phyloP scores from a whole-genome alignment of 305 asterid species.

The Coffea humblotiana region DNA sequence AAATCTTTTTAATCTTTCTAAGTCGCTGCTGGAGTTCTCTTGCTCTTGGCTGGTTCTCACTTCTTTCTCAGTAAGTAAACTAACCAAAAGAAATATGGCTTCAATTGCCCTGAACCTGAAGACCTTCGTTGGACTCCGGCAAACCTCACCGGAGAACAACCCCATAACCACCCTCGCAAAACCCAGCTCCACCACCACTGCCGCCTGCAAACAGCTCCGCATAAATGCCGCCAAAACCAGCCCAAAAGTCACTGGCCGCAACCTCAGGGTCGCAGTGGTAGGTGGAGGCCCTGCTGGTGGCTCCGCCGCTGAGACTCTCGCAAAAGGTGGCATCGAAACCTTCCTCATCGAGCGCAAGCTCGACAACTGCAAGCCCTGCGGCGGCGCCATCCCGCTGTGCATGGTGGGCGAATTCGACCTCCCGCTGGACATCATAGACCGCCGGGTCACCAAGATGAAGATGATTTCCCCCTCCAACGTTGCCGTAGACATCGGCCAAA shows the following conservation, averaged over 20 bases:
- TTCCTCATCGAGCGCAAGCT: conserved; percentile 76
- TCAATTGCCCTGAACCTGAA: conserved; percentile 73
- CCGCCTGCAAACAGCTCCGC: conserved; percentile 31
- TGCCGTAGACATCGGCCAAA: conserved; percentile 82
- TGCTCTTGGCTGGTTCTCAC: background rate
- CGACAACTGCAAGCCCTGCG: conserved; percentile 93
- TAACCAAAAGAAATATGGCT: conserved; percentile 38
- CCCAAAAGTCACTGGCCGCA: conserved; percentile 78
- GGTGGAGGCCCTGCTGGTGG: conserved; percentile 99
- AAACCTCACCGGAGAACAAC: conserved; percentile 49
- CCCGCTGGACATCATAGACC: conserved; percentile 83
- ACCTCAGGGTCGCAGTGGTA: conserved; percentile 81
- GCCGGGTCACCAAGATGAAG: conserved; percentile 84
- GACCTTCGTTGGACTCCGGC: conserved; percentile 89
- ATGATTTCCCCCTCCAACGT: conserved; percentile 96
- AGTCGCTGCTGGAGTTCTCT: background rate
- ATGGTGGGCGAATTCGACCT: conserved; percentile 96
- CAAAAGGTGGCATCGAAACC: conserved; percentile 81
- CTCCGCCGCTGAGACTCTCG: conserved; percentile 79
- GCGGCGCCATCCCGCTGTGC: conserved; percentile 93
- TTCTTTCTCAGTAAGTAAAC: background rate
- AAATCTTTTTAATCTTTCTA: conserved; percentile 7
- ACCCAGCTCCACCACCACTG: conserved; percentile 27
- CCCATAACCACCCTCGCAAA: conserved; percentile 28
- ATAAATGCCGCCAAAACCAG: conserved; percentile 64